Conservation (phyloP, 352 stramenopile genomes). For the Phytophthora capsici region DNA sequence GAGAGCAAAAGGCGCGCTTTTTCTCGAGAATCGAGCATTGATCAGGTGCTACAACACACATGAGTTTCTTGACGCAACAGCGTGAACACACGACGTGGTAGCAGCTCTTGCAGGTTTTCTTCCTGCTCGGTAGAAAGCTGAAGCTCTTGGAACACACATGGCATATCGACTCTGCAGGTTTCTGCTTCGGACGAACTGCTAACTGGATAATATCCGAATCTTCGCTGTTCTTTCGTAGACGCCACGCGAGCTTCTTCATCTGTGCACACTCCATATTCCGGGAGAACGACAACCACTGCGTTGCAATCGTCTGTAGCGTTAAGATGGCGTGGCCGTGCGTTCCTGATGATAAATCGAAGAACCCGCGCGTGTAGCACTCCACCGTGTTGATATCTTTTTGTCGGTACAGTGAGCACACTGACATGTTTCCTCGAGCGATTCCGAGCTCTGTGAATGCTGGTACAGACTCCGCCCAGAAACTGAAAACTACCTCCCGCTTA, state of each 20-base stretch:
- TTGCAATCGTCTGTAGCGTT: conserved; percentile 34
- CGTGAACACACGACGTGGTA: conserved; percentile 29
- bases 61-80: conserved; percentile 37
- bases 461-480: no score
- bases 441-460: conserved; percentile 35
- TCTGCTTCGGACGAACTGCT: conserved; percentile 17
- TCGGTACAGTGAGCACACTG: conserved; percentile 44
- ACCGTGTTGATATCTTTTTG: conserved; percentile 36
- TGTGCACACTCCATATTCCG: conserved; percentile 39
- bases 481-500: no score
- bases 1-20: conserved; percentile 33
- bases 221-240: conserved; percentile 36
- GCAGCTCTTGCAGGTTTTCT: conserved; percentile 38
- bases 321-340: conserved; percentile 21
- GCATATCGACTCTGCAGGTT: conserved; percentile 19
- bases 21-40: conserved; percentile 42
- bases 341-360: conserved; percentile 36
- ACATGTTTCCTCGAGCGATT: conserved; percentile 46
- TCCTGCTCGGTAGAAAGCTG: conserved; percentile 30
- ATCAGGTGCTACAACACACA: conserved; percentile 35
- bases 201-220: conserved; percentile 22
- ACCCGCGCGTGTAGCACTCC: conserved; percentile 42
- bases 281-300: conserved; percentile 40
- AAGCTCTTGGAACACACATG: conserved; percentile 36
- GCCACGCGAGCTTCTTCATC: conserved; percentile 49